Evolutionary conservation across 169 alveolate genomes (phyloP), one percentile per base, ranked within the genome.

Genomic region (Cryptosporidium tyzzeri): DNA sequence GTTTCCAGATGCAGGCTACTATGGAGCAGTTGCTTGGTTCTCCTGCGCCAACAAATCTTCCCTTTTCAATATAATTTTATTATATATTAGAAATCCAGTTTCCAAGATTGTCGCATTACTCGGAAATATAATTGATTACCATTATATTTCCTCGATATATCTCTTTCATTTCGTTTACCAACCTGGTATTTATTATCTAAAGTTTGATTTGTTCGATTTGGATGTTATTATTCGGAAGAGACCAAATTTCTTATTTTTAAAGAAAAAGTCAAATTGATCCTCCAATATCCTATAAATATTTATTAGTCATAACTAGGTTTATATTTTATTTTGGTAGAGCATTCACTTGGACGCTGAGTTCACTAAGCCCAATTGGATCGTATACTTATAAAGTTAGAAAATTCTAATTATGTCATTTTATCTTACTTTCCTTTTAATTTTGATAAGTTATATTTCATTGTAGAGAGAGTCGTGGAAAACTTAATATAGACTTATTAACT

Each of bases 1-100:
- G 92, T 58, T 84, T 86, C n/a, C 93, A 75, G 31, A 92, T 92
- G 65, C 94, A 92, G 69, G 75, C 86, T 48, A 67, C 73, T 71
- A 80, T 80, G 89, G 89, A 80, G 21, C 89, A 80, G 69, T 39
- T 80, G 51, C 71, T 80, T 37, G 89, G 89, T 41, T 26, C 75
- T 44, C 80, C 89, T 26, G 89, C 89, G 9, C 75, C 89, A 26
- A 10, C 89, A 9, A 62, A 59, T 39, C 80, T 80, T 80, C 89
- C 89, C 29, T 80, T 80, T 61, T 80, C 89, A 23, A 80, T 80
- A 45, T 80, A 37, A 80, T 41, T 23, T 61, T 33, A 58, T 80
- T 65, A 65, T 65, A 65, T 65, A 65, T 65, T 65, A 55, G 71
- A 65, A 62, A 65, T 65, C 71, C 71, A 10, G 71, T 65, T 65